These are phyloP conservation scores for Talaromyces pinophilus DNA, from an alignment of 2,329 filamentous ascomycete genomes.

Conservation along the genomic window DNA sequence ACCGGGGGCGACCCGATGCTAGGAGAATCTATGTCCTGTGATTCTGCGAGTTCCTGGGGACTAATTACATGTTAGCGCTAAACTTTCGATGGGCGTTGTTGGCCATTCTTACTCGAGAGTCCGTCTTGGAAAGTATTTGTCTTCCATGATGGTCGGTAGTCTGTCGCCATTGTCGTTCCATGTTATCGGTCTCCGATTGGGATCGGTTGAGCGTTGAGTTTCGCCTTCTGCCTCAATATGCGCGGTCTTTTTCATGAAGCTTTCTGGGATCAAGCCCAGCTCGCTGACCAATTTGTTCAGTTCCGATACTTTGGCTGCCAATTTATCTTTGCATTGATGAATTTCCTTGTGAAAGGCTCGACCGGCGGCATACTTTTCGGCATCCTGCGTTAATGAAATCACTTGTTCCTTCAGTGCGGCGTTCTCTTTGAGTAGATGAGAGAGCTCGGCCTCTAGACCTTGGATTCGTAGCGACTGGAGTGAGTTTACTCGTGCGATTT, in stretches of 20 bases:
- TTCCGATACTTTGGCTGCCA: constrained; percentile 60
- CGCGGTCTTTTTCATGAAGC: constrained; percentile 28
- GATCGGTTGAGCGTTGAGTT: not conserved
- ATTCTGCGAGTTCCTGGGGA: constrained; percentile 38
- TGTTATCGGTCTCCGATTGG: constrained; percentile 13
- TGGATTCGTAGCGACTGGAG: constrained; percentile 65
- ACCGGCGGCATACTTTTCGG: constrained; percentile 51
- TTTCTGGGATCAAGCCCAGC: constrained; percentile 49
- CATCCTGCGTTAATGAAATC: constrained; percentile 57
- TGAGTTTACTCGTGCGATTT: constrained; percentile 65
- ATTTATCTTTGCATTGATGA: constrained; percentile 53
- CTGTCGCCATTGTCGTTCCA: constrained; percentile 35
- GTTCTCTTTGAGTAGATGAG: constrained; percentile 62
- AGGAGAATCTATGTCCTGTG: constrained; percentile 32
- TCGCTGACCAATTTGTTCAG: constrained; percentile 57
- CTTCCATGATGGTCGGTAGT: constrained; percentile 61
- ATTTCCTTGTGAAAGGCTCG: constrained; percentile 51
- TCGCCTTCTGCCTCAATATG: constrained; percentile 25
- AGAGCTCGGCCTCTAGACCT: constrained; percentile 62
- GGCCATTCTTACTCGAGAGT: constrained; percentile 54
- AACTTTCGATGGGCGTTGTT: not conserved
- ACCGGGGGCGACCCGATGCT: constrained; percentile 51
- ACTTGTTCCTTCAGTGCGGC: constrained; percentile 60
- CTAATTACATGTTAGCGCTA: constrained; percentile 29
- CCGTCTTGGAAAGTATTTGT: constrained; percentile 58